Evolutionary conservation across 2,329 filamentous ascomycete genomes (phyloP), one percentile per base, ranked within the genome.

Genomic region (Geosmithia putterillii): DNA sequence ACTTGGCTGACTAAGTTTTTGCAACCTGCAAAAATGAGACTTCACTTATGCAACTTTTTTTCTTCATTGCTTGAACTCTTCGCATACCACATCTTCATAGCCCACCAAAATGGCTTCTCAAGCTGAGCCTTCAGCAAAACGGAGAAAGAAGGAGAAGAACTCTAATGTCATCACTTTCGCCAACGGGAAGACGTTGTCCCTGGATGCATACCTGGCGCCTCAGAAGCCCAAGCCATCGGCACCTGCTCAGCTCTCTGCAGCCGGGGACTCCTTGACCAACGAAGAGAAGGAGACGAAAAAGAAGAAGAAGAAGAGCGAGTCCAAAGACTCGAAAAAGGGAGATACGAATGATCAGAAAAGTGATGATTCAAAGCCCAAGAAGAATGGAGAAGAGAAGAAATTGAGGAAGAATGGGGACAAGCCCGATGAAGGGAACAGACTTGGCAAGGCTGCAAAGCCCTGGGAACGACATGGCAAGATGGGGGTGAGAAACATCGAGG

Each of bases 201-300:
- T 76, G 1, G 65, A 67, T 20, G 70, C 67, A 7, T 76, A 74
- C 47, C 57, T 76, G 22, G 58, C 53, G 4, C 3, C 23, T n/a
- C 40, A 25, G 2, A 42, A 35, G 19, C 22, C 40, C 22, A 41
- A 41, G 32, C 25, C 40, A 34, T 3, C 21, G 7, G 22, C 28
- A 32, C 15, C 28, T 32, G 28, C 28, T 12, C 23, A 25, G 23
- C 6, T 14, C 21, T 17, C 39, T 22, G 43, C 45, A 18, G 32
- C 7, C 22, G 23, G 28, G 28, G 10, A 12, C 23, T 25, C 23
- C 23, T 25, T n/a, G n/a, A 25, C 28, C 10, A 32, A 6, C 15
- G 10, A 9, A 9, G 15, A 32, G 28, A 14, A 32, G 10, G 4
- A 9, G 10, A 12, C 28, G 10, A 12, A 32, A 14, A 14, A 32